These are phyloP conservation scores for Erodium maritimum DNA, from an alignment of 345 rosid species.

Conservation along the genomic window DNA sequence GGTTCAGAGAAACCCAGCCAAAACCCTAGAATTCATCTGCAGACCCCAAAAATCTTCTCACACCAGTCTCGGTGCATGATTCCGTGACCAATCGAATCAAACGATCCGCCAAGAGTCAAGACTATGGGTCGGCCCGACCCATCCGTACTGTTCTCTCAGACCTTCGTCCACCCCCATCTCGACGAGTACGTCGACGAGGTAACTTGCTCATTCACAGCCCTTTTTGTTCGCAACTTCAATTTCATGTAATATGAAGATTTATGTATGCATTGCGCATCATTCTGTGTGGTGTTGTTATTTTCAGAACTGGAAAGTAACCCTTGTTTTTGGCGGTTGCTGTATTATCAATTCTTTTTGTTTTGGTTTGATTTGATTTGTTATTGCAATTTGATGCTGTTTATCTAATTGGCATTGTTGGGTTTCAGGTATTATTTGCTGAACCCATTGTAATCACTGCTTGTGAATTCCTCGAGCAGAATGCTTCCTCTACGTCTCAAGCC, in stretches of 20 bases:
- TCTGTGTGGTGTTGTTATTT: too few species aligned
- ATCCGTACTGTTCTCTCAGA: constrained; percentile 82
- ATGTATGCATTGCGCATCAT: too few species aligned
- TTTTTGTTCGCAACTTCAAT: too few species aligned
- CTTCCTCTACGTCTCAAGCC: constrained; percentile 67
- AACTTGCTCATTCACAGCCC: constrained; percentile 1
- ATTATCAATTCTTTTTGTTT: neutral
- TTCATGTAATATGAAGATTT: too few species aligned
- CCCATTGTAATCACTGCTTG: constrained; percentile 87
- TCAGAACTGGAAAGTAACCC: too few species aligned
- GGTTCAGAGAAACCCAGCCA: too few species aligned
- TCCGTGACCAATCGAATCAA: too few species aligned
- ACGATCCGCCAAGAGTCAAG: too few species aligned
- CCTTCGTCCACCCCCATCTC: constrained; percentile 84
- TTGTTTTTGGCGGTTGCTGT: too few species aligned
- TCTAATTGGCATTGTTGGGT: neutral
- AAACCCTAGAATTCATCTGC: too few species aligned
- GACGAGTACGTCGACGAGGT: constrained; percentile 99
- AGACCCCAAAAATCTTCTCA: too few species aligned
- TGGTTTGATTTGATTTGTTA: constrained; percentile 2
- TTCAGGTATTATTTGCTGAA: constrained; percentile 86
- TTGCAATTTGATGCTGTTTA: neutral
- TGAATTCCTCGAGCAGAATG: constrained; percentile 88
- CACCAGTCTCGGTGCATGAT: too few species aligned
- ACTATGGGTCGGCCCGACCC: constrained; percentile 85